Percentiles rank a stretch among this genome's conserved stretches.
Evolutionary conservation across 176 grass and related monocot genomes (phyloP).

Genomic region (Carex kokanica): DNA sequence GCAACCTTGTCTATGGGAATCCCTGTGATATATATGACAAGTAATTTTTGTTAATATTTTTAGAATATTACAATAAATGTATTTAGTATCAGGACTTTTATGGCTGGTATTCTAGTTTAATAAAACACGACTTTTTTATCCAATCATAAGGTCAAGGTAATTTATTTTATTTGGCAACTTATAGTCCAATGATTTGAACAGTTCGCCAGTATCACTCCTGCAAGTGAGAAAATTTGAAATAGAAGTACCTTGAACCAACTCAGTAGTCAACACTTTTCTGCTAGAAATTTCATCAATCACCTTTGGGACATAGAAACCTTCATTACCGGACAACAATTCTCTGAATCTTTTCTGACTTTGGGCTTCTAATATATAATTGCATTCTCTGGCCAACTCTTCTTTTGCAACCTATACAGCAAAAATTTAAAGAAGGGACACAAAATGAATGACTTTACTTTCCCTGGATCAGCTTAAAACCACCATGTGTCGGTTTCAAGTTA

Average conservation of each 20-base stretch:
- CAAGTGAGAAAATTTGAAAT: conserved; percentile 3
- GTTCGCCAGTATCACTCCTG: not conserved
- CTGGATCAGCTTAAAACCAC: not conserved
- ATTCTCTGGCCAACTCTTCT: conserved; percentile 79
- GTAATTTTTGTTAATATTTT: not conserved
- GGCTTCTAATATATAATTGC: conserved; percentile 94
- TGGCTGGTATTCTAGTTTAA: not conserved
- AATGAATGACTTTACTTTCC: not conserved
- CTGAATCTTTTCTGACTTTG: conserved; percentile 75
- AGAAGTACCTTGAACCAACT: conserved; percentile 71
- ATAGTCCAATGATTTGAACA: not conserved
- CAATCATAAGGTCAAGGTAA: not conserved
- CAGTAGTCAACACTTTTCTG: conserved; percentile 75
- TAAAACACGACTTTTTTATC: not conserved
- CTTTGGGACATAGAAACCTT: conserved; percentile 70
- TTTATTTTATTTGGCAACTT: not conserved
- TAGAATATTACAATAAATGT: not conserved
- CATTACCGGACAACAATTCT: conserved; percentile 58
- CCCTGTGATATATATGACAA: conserved; percentile 50
- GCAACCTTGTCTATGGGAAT: conserved; percentile 84
- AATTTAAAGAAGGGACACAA: not conserved
- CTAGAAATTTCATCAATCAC: conserved; percentile 74
- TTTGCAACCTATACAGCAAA: conserved; percentile 78
- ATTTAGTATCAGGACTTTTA: not conserved
- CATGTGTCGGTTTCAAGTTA: not conserved